A percentile compares a stretch with the other conserved stretches of the same genome.
phyloP scores from a whole-genome alignment of 805 yeast species.

The Candida sithepensis region DNA sequence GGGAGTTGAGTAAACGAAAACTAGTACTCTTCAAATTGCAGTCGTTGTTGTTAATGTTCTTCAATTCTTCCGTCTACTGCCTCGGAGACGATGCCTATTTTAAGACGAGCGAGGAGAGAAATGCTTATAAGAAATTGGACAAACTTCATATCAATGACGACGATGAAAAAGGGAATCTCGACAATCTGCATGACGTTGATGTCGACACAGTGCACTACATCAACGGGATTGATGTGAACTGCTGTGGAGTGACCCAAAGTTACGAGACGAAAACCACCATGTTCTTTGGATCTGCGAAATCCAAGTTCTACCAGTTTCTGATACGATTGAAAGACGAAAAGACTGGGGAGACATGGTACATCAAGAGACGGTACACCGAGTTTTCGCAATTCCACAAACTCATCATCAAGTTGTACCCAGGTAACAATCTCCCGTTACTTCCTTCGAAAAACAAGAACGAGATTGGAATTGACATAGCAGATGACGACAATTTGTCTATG shows the following conservation, averaged over 20 bases:
- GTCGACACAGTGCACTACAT: conserved; percentile 37
- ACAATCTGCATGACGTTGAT: conserved; percentile 24
- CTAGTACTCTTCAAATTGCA: conserved; percentile 59
- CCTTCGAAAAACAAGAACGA: conserved; percentile 30
- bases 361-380: conserved; percentile 63
- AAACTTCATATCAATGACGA: conserved; percentile 22
- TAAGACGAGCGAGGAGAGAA: conserved; percentile 30
- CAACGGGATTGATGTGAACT: conserved; percentile 62
- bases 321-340: conserved; percentile 39
- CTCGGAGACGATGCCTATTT: conserved; percentile 50
- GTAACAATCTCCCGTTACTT: conserved; percentile 45
- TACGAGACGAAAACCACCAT: conserved; percentile 23
- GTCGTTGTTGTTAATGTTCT: conserved; percentile 60
- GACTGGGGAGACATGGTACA: conserved; percentile 38
- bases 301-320: conserved; percentile 42
- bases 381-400: conserved; percentile 54
- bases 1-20: conserved; percentile 67
- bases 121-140: conserved; percentile 39
- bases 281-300: conserved; percentile 21
- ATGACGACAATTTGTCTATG: too few species aligned
- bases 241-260: conserved; percentile 57
- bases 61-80: conserved; percentile 71
- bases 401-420: conserved; percentile 63
- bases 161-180: conserved; percentile 2
- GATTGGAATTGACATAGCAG: conserved; percentile 14